Conservation (phyloP, 371 early-diverging fungal species). For the Haplosporangium sp. region DNA sequence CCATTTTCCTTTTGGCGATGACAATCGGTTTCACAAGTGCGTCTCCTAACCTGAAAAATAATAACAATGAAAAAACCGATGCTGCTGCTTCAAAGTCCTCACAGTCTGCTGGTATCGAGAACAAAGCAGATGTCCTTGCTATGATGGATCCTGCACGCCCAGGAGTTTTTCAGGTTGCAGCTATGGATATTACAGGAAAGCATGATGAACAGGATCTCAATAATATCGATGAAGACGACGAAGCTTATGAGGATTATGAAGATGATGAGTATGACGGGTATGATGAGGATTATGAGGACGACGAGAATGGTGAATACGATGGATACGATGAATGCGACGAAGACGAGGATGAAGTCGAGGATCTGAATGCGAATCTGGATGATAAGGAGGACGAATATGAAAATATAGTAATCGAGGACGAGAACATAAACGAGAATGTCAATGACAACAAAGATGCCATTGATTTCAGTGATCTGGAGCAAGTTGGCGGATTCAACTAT, state of each 20-base stretch:
- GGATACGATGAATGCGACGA: conserved; percentile 6
- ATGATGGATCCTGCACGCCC: not conserved
- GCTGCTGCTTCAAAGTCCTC: not conserved
- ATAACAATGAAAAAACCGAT: not conserved
- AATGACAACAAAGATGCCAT: not conserved
- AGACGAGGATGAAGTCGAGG: conserved; percentile 7
- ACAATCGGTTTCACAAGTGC: not conserved
- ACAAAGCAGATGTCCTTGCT: not conserved
- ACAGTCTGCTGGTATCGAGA: not conserved
- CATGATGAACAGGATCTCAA: not conserved
- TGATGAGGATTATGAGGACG: not conserved
- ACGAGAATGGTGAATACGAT: not conserved
- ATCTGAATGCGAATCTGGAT: not conserved
- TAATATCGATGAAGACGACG: not conserved
- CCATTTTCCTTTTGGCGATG: not conserved
- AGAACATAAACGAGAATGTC: not conserved
- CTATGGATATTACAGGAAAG: not conserved
- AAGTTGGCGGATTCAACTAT: not conserved
- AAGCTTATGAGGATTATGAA: not conserved
- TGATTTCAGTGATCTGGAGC: not conserved
- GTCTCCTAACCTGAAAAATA: not conserved
- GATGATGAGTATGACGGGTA: not conserved
- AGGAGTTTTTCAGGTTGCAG: not conserved
- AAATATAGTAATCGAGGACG: not conserved
- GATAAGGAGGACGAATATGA: conserved; percentile 3